Evolutionary conservation across 139 green algal genomes (phyloP).

Genomic region (Haematococcus lacustris): DNA sequence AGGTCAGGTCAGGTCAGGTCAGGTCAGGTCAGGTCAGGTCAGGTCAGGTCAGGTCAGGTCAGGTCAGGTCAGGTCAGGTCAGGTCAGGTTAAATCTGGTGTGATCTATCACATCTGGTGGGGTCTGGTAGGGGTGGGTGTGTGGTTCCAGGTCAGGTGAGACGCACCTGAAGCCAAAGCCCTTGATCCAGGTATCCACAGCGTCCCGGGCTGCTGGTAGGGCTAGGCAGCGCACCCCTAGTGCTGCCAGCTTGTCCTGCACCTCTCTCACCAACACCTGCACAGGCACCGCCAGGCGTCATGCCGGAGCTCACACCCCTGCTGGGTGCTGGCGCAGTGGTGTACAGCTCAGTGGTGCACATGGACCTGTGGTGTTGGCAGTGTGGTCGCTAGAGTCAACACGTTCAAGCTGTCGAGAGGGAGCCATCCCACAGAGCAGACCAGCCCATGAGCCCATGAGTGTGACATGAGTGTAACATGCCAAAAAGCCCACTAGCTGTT

Average conservation of each 20-base stretch:
- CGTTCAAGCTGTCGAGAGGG: background rate
- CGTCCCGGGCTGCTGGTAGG: constrained; percentile 23
- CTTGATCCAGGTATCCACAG: constrained; percentile 15
- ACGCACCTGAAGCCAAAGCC: constrained; percentile 10
- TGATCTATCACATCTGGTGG: background rate
- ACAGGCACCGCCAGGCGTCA: too few relatives aligned
- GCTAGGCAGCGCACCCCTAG: constrained; percentile 44
- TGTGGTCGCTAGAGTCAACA: background rate
- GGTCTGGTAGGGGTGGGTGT: background rate
- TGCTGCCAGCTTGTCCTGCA: constrained; percentile 8
- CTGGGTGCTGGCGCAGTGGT: background rate
- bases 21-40: background rate
- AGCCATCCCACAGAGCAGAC: background rate
- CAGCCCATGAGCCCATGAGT: too few relatives aligned
- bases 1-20: background rate
- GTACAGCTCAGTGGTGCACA: background rate
- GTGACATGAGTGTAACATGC: too few relatives aligned
- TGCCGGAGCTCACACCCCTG: background rate
- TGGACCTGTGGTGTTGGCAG: background rate
- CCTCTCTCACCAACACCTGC: background rate
- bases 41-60: background rate
- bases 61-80: background rate
- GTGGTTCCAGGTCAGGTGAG: background rate
- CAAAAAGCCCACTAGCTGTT: too few relatives aligned
- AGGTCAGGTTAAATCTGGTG: background rate